Evolutionary conservation across 495 filamentous ascomycete species (phyloP), one percentile per base, ranked within the genome.

Genomic region (Penicillium coffeae): DNA sequence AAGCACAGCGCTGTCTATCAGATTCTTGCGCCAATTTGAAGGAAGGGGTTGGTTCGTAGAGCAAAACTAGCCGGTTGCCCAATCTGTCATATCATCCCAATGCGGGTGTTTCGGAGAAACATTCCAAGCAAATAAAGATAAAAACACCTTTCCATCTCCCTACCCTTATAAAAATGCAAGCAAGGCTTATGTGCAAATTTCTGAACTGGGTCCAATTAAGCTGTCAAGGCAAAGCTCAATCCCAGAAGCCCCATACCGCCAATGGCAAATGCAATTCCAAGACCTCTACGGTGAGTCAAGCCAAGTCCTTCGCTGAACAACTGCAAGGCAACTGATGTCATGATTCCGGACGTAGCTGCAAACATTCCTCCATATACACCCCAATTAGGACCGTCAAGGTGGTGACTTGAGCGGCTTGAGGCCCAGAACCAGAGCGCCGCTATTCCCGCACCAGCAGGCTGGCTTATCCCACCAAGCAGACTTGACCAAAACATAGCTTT

Each of bases 161-260:
- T 30, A 5, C 25, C 5, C 10, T 30, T 30, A 30, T 30, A 37
- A 6, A 4, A 13, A 37, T 43, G 8, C 41, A 43, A 48, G 41
- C 18, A 25, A 38, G 6, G 38, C 1, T 9, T 13, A 3, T 35
- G 27, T 33, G 22, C 30, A 20, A 35, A 34, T n/a, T n/a, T n/a
- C n/a, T 27, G 1, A 33, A 33, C 22, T 14, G 40, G 15, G 30
- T 9, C 19, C 8, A 13, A 10, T 47, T 34, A 74, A 27, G 85
- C 81, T 8, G 87, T 91, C 56, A 98, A 73, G 12, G 90, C 94
- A 69, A 84, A 88, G 65, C 89, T 95, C 16, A 90, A 44, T 0
- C 91, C 94, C 73, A 98, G 73, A 41, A 98, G 65, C 0, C 80
- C 84, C 90, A 98, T 98, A 6, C 93, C 93, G 16, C 85, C 67